Percentiles rank a stretch among this genome's conserved stretches.
Evolutionary conservation across 106 monocot genomes (phyloP).

Genomic region (Dioscorea zingiberensis): DNA sequence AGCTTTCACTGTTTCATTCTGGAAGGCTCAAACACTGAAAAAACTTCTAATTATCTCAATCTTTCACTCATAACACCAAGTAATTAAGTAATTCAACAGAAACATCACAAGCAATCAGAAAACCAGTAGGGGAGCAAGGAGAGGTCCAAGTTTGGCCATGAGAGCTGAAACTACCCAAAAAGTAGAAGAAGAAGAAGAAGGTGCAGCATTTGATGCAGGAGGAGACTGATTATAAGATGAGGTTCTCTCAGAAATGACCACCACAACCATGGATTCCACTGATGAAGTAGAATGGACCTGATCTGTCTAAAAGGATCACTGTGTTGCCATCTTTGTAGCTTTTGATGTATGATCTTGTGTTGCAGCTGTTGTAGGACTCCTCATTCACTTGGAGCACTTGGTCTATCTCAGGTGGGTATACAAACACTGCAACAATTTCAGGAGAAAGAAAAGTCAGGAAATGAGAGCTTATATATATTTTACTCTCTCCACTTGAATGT

Average conservation of each 20-base stretch:
- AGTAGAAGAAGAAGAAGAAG: too few relatives aligned
- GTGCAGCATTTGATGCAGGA: background rate
- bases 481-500: too few relatives aligned
- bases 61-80: too few relatives aligned
- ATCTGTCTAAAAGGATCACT: constrained; percentile 29
- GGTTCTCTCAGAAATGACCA: constrained; percentile 22
- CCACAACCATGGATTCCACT: constrained; percentile 29
- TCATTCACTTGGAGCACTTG: constrained; percentile 44
- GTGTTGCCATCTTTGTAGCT: constrained; percentile 55
- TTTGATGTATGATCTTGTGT: constrained; percentile 36
- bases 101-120: background rate
- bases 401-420: constrained; percentile 36
- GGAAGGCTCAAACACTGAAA: too few relatives aligned
- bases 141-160: background rate
- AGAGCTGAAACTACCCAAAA: background rate
- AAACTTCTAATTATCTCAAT: too few relatives aligned
- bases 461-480: too few relatives aligned
- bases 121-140: background rate
- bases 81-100: too few relatives aligned
- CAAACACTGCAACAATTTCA: constrained; percentile 40
- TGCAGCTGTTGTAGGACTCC: constrained; percentile 48
- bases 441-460: too few relatives aligned
- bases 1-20: too few relatives aligned
- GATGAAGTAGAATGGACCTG: constrained; percentile 59
- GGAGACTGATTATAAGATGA: background rate